A percentile compares a stretch with the other conserved stretches of the same genome.
Evolutionary conservation across 192 early-diverging fungal species (phyloP).

Genomic region (Mortierella claussenii): DNA sequence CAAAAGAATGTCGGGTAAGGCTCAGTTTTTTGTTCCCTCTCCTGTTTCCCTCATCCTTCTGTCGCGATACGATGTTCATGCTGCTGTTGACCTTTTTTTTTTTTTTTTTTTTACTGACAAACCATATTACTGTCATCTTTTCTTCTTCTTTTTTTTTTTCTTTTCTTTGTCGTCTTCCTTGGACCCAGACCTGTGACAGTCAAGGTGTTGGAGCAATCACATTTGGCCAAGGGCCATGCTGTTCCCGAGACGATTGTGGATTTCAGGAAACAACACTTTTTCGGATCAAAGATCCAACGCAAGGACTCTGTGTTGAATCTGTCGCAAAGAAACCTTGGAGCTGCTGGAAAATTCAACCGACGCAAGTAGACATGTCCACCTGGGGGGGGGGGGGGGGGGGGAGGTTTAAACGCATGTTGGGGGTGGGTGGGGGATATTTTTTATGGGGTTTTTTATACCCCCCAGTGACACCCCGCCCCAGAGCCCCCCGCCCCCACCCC

Average conservation of each 20-base stretch:
- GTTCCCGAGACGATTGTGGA: conserved; percentile 42
- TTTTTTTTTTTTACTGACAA: too few relatives aligned
- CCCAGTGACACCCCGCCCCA: too few relatives aligned
- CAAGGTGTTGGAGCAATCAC: conserved; percentile 40
- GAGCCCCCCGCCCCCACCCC: too few relatives aligned
- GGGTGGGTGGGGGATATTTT: too few relatives aligned
- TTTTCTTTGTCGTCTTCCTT: too few relatives aligned
- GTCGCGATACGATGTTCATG: too few relatives aligned
- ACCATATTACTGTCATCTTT: too few relatives aligned
- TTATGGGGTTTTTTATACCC: too few relatives aligned
- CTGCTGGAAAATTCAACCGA: conserved; percentile 31
- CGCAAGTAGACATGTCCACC: conserved; percentile 41
- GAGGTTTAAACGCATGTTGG: too few relatives aligned
- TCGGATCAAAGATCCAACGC: conserved; percentile 30
- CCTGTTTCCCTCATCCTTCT: not conserved
- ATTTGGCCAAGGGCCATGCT: conserved; percentile 35
- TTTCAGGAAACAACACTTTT: conserved; percentile 47
- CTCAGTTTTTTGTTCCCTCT: not conserved
- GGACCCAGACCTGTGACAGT: conserved; percentile 48
- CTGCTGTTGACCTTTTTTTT: too few relatives aligned
- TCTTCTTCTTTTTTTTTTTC: not conserved
- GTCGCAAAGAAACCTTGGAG: conserved; percentile 18
- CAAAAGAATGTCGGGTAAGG: conserved; percentile 49
- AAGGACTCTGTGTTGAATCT: conserved; percentile 32
- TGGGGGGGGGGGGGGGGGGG: too few relatives aligned